Evolutionary conservation across 176 grass and related monocot genomes (phyloP), one percentile per base, ranked within the genome.

Genomic region (Typha latifolia): DNA sequence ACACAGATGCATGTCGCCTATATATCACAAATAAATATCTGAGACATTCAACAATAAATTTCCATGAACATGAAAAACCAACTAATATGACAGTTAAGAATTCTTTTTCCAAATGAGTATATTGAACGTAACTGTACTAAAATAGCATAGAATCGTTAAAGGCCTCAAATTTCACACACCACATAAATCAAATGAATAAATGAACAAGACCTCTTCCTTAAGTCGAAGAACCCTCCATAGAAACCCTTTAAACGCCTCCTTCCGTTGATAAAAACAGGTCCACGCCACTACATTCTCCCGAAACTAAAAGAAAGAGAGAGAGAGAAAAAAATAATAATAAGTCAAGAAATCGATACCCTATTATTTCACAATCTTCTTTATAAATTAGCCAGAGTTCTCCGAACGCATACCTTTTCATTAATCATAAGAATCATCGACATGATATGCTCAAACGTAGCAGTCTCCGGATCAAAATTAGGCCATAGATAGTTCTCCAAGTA

Each of bases 401-500:
- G 62, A 71, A 63, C n/a, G 3, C 21, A 48, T 47, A 96, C 87
- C 91, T 99, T 99, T 73, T 99, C 89, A 69, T 93, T 99, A 34
- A 99, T 84, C 94, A 99, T 99, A 70, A 99, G 83, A 43, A 99
- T 80, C 67, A 99, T 99, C 61, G 89, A 99, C 86, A 93, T 99
- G 6, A 90, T 78, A 49, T 99, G 94, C 84, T 99, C 84, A 24
- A 99, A 99, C 61, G 80, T 90, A 1, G 94, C 69, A 11, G 32
- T 31, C 7, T 74, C 67, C 2, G 86, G 76, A 69, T 93, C 71
- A 53, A 99, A 99, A 76, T 99, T 85, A 7, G 89, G 89, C 89
- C 89, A 99, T n/a, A 99, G 86, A 77, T 99, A 99, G 73, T 93
- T 99, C 83, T 99, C 94, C 52, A 93, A 78, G 86, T 99, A 99